A percentile compares a stretch with the other conserved stretches of the same genome.
Conservation (phyloP, 768 basidiomycete species). For the Aureoboletus auriporus region DNA sequence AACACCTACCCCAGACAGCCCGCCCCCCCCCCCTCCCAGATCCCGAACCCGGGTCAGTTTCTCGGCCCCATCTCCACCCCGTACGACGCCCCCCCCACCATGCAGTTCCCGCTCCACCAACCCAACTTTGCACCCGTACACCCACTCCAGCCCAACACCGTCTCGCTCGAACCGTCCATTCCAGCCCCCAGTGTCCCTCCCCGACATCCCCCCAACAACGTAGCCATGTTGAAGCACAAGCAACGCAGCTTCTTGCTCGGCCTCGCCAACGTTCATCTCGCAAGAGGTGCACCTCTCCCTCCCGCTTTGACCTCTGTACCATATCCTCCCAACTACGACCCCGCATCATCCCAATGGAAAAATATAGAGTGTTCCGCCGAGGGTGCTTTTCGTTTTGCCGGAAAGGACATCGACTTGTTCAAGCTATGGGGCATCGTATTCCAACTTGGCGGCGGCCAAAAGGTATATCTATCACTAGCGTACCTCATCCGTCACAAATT, state of each 20-base stretch:
- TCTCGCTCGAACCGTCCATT: slow-evolving; percentile 46
- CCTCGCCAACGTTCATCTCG: slow-evolving; percentile 57
- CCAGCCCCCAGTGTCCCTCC: slow-evolving; percentile 34
- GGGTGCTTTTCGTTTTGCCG: slow-evolving; percentile 65
- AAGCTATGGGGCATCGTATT: slow-evolving; percentile 63
- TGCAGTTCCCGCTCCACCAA: slow-evolving; percentile 46
- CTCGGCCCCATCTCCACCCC: slow-evolving; percentile 42
- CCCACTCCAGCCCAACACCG: slow-evolving; percentile 29
- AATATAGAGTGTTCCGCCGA: slow-evolving; percentile 59
- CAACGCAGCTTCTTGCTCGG: slow-evolving; percentile 56
- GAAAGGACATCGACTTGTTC: slow-evolving; percentile 74
- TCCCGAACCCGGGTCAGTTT: slow-evolving; percentile 52
- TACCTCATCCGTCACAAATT: slow-evolving; percentile 13
- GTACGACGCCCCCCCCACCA: slow-evolving; percentile 29
- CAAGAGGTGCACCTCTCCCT: slow-evolving; percentile 63
- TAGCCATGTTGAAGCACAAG: slow-evolving; percentile 45
- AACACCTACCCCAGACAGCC: slow-evolving; percentile 48
- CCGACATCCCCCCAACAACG: slow-evolving; percentile 32
- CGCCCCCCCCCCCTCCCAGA: slow-evolving; percentile 33
- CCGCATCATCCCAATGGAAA: slow-evolving; percentile 58
- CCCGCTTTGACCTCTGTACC: slow-evolving; percentile 65
- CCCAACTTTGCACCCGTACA: slow-evolving; percentile 38
- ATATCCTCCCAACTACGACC: slow-evolving; percentile 58
- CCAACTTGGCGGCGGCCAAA: slow-evolving; percentile 56
- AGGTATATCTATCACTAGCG: slow-evolving; percentile 41